Percentiles rank a stretch among this genome's conserved stretches.
phyloP scores from a whole-genome alignment of 176 grass and related monocot species.

The Triticum monococcum region DNA sequence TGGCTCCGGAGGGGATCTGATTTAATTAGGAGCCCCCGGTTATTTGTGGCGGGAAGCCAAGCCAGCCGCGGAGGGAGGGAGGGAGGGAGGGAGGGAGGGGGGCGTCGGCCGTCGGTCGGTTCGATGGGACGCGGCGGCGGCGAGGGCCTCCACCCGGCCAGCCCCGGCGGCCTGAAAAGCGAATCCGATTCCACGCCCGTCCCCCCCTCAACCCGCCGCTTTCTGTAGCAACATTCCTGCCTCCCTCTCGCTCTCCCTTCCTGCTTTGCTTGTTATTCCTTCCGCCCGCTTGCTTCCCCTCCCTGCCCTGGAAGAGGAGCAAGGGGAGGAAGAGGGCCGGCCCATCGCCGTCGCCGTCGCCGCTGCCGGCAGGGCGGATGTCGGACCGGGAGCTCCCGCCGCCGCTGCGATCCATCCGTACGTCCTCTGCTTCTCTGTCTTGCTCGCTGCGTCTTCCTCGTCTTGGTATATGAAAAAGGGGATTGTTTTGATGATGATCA shows the following conservation, averaged over 20 bases:
- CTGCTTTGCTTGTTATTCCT: not conserved
- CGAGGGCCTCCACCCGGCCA: not conserved
- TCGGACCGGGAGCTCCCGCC: constrained; percentile 42
- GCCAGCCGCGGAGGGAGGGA: too few relatives aligned
- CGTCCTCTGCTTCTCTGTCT: not conserved
- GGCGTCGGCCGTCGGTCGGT: too few relatives aligned
- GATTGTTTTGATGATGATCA: not conserved
- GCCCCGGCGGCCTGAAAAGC: not conserved
- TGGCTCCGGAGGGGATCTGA: not conserved
- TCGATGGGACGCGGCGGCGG: not conserved
- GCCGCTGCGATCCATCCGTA: constrained; percentile 58
- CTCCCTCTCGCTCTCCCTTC: not conserved
- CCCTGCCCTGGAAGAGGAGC: not conserved
- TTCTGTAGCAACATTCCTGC: not conserved
- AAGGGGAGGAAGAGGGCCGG: not conserved
- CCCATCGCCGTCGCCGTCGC: not conserved
- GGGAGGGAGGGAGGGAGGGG: too few relatives aligned
- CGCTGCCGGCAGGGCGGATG: constrained; percentile 26
- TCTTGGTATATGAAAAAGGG: not conserved
- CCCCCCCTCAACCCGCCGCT: too few relatives aligned
- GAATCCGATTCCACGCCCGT: not conserved
- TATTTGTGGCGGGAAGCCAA: not conserved
- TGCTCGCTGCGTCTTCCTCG: not conserved
- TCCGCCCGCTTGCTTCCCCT: not conserved
- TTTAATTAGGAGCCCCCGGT: not conserved